Evolutionary conservation across 2,329 filamentous ascomycete genomes (phyloP).

Genomic region (Thermothelomyces thermophilus): DNA sequence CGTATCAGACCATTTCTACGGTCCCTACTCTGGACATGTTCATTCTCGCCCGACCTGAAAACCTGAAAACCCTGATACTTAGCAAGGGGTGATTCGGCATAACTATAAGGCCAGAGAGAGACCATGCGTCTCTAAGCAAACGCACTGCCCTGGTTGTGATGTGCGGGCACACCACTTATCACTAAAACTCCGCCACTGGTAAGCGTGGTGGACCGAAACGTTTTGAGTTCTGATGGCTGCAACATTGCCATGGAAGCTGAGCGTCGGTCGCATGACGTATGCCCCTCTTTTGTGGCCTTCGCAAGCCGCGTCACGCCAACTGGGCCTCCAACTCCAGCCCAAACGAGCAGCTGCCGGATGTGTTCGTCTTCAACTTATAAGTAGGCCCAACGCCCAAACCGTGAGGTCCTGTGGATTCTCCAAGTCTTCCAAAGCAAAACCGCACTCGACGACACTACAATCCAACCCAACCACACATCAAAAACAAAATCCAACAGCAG

Average conservation of each 20-base stretch:
- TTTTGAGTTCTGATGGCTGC: no score
- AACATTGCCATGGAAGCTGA: background rate
- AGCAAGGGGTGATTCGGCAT: no score
- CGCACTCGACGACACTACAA: background rate
- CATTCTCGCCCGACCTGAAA: no score
- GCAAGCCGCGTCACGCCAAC: slow-evolving; percentile 17
- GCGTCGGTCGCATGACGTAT: slow-evolving; percentile 22
- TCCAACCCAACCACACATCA: background rate
- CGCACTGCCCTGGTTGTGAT: no score
- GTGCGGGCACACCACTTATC: no score
- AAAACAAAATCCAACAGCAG: slow-evolving; percentile 21
- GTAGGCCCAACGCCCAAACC: slow-evolving; percentile 6
- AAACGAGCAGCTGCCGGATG: slow-evolving; percentile 4
- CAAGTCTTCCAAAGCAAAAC: background rate
- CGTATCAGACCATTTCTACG: no score
- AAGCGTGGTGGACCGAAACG: background rate
- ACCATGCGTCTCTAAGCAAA: no score
- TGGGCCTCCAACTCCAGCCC: slow-evolving; percentile 8
- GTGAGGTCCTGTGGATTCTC: background rate
- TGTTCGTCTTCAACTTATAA: slow-evolving; percentile 11
- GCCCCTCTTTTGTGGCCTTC: slow-evolving; percentile 12
- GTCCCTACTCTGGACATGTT: no score
- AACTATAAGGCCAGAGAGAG: no score
- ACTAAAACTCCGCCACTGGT: background rate
- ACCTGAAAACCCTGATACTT: no score